Base-by-base conservation (phyloP, 1,284 basidiomycete species). In the Cutaneotrichosporon cavernicola region DNA sequence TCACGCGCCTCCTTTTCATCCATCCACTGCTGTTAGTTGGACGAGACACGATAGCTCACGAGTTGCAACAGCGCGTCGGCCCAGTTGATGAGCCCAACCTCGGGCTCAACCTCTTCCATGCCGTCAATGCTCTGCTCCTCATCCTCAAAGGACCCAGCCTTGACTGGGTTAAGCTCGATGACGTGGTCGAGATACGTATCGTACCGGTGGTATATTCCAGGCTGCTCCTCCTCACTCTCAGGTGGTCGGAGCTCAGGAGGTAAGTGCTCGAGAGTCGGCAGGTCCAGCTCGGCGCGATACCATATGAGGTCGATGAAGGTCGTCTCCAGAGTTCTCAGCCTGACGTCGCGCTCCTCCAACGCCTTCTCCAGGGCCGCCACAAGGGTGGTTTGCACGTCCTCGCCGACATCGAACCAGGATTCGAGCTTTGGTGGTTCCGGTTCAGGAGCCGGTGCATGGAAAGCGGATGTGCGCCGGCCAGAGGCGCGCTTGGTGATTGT, bases 71-170 rank as follows among this genome's bases (percentile, higher is more conserved):
- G 58, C 36, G 72, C 69, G 21, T 73, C 72, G 2, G 71, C 68
- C 78, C 78, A 81, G 10, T 65, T 60, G 34, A 77, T 71, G 55
- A 80, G 65, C 3, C 74, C 76, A 5, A 76, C 67, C 53, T 76
- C 74, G 5, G 79, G 79, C 69, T 80, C 76, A 2, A 78, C 68
- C n/a, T 68, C 74, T 4, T 77, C 73, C 70, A 79, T 68, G 2
- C 73, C 74, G 26, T 70, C 64, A 21, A 73, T 56, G 61, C 73
- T 66, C 8, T 66, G 67, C 50, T 71, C 71, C n/a, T 75, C 76
- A 14, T 71, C 72, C 9, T 71, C 69, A 22, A 62, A 65, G 21
- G 60, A 56, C 26, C 66, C 68, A 1, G 64, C 63, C 11, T 65
- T 55, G 7, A 66, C 58, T 1, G 66, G 62, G 56, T 76, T 76